Percentiles rank a stretch among this genome's conserved stretches.
Conservation (phyloP, 2,329 filamentous ascomycete species). For the Fusarium sp. region DNA sequence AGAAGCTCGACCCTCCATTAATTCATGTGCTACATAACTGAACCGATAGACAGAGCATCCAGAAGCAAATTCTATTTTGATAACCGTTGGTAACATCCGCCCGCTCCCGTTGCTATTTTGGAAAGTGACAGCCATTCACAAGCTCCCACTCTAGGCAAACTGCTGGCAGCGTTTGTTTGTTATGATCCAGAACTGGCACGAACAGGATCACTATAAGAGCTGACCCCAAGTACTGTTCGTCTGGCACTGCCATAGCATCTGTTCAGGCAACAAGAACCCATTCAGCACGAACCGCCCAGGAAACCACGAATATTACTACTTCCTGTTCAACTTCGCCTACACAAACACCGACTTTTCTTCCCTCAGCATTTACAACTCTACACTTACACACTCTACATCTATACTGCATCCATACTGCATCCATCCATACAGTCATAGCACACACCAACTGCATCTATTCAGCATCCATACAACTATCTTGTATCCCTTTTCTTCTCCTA, state of each 20-base stretch:
- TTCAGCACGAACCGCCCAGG: not conserved
- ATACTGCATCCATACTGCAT: not conserved
- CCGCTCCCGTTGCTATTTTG: not conserved
- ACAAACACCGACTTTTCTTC: no score
- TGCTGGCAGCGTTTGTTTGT: not conserved
- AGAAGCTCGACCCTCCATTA: no score
- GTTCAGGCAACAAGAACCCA: not conserved
- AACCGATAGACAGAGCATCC: not conserved
- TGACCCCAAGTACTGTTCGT: not conserved
- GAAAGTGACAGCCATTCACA: fast-evolving
- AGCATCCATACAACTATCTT: not conserved
- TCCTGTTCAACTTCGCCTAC: not conserved
- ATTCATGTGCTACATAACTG: no score
- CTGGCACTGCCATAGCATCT: not conserved
- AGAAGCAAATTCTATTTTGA: not conserved
- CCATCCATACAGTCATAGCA: not conserved
- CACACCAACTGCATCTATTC: not conserved
- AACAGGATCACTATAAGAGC: not conserved
- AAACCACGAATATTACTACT: not conserved
- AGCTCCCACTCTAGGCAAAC: not conserved
- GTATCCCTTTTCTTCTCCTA: no score
- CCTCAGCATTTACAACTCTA: no score
- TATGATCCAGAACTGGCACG: not conserved
- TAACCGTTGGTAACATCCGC: not conserved
- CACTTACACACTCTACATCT: not conserved